phyloP scores from a whole-genome alignment of 139 green algal genomes.

The Ostreobium quekettii region DNA sequence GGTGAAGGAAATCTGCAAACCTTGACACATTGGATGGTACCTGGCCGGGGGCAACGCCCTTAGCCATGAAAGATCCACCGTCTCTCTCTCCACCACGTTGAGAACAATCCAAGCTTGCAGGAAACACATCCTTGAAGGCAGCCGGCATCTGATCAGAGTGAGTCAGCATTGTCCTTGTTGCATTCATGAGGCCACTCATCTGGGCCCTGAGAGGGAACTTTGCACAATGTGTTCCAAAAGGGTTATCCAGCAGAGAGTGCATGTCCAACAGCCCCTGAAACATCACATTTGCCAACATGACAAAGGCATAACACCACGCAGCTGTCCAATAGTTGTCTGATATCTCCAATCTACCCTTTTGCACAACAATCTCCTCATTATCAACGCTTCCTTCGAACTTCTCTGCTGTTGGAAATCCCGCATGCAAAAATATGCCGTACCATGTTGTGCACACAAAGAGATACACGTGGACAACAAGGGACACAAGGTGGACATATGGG shows the following conservation, averaged over 20 bases:
- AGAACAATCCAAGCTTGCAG: too few species aligned
- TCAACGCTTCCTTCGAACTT: background rate
- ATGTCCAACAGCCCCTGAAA: slow-evolving; percentile 33
- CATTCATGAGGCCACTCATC: slow-evolving; percentile 23
- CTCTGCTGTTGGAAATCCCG: slow-evolving; percentile 7
- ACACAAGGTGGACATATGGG: slow-evolving; percentile 29
- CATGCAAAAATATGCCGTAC: slow-evolving; percentile 22
- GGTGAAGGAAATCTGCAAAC: too few species aligned
- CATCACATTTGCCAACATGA: slow-evolving; percentile 22
- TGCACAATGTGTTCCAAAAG: slow-evolving; percentile 24
- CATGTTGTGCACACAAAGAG: slow-evolving; percentile 24
- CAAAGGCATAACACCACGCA: slow-evolving; percentile 21
- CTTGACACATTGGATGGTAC: too few species aligned
- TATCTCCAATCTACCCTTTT: background rate
- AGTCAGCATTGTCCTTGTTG: slow-evolving; percentile 21
- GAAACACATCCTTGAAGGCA: slow-evolving; percentile 22
- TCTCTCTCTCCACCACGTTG: too few species aligned
- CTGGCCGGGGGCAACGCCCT: too few species aligned
- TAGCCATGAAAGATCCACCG: too few species aligned
- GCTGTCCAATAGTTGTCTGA: slow-evolving; percentile 11
- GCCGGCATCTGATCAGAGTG: slow-evolving; percentile 13
- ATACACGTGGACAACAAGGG: slow-evolving; percentile 25
- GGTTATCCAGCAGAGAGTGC: slow-evolving; percentile 29
- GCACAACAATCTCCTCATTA: background rate
- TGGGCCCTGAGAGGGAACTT: slow-evolving; percentile 26